These are phyloP conservation scores for Fusarium domesticum DNA, from an alignment of 2,329 filamentous ascomycete species.

Conservation along the genomic window DNA sequence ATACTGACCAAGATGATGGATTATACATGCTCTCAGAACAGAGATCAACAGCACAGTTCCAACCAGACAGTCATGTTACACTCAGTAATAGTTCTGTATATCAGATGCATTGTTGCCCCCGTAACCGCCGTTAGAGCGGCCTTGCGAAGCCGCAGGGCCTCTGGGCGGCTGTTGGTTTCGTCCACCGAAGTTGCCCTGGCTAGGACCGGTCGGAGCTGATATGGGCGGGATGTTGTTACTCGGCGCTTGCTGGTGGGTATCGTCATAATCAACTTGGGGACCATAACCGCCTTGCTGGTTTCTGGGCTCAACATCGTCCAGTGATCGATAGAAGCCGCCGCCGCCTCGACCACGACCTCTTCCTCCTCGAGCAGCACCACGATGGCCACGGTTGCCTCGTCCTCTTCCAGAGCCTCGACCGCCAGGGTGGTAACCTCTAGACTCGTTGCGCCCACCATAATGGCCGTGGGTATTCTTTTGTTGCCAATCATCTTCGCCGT, in stretches of 20 bases:
- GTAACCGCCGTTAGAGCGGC: conserved; percentile 25
- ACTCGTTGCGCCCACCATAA: conserved; percentile 40
- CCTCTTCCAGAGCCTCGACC: conserved; percentile 41
- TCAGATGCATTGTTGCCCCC: conserved; percentile 23
- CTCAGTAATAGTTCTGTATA: conserved; percentile 27
- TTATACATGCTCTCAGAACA: no score
- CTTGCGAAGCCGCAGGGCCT: conserved; percentile 21
- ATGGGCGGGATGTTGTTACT: conserved; percentile 20
- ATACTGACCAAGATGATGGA: background rate
- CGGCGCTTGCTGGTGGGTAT: conserved; percentile 32
- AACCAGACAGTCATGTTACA: background rate
- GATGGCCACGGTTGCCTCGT: conserved; percentile 37
- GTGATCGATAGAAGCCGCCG: conserved; percentile 58
- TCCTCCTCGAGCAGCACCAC: conserved; percentile 40
- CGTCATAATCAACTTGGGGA: conserved; percentile 48
- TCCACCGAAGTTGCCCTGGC: conserved; percentile 15
- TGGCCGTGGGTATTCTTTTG: conserved; percentile 34
- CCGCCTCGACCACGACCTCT: conserved; percentile 47
- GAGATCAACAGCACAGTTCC: no score
- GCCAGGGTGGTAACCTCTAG: conserved; percentile 43
- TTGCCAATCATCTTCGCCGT: conserved; percentile 45
- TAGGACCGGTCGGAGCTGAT: conserved; percentile 23
- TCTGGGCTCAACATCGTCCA: conserved; percentile 61
- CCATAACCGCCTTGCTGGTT: conserved; percentile 44
- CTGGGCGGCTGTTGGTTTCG: conserved; percentile 22